Evolutionary conservation across 495 filamentous ascomycete species (phyloP), one percentile per base, ranked within the genome.

Genomic region (Aspergillus steynii): DNA sequence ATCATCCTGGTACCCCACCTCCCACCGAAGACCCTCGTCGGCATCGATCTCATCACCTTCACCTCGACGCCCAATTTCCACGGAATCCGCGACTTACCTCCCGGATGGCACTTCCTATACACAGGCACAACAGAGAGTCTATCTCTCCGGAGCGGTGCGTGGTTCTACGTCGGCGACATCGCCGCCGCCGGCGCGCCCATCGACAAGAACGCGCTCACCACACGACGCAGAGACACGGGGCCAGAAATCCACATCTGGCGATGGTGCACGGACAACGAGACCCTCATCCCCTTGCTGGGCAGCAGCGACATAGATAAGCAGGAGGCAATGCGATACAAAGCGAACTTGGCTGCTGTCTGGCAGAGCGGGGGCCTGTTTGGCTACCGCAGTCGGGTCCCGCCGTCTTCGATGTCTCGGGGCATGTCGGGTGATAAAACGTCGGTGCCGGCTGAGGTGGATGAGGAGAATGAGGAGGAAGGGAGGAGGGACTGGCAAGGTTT

Each of bases 31-130:
- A 82, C 80, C 52, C 68, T 83, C 32, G 77, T 81, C 69, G 79
- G 80, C 29, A 79, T 83, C 67, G 78, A 84, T 62, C 77, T 84
- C 14, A 75, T 83, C 58, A 80, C 80, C 55, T 82, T 84, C 65
- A 82, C 80, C 28, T 82, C 82, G 0, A 78, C 81, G 26, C 60
- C 79, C 34, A 79, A 79, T 29, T 88, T 89, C 72, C 76, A 78
- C 59, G 86, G 86, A 7, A 82, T 89, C 65, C 83, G 82, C 58
- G 77, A 85, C 60, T 55, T 88, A 10, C 80, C 86, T 1, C 51
- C 68, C 2, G 85, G 85, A 49, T 84, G 79, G 75, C 86, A 89
- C 61, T 87, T 88, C 63, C 70, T 86, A 20, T 89, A 87, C 67
- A 84, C 81, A 0, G 77, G 83, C 27, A 79, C 83, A 28, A 85